phyloP scores from a whole-genome alignment of 2,329 filamentous ascomycete species.

The Neofusicoccum ribis region DNA sequence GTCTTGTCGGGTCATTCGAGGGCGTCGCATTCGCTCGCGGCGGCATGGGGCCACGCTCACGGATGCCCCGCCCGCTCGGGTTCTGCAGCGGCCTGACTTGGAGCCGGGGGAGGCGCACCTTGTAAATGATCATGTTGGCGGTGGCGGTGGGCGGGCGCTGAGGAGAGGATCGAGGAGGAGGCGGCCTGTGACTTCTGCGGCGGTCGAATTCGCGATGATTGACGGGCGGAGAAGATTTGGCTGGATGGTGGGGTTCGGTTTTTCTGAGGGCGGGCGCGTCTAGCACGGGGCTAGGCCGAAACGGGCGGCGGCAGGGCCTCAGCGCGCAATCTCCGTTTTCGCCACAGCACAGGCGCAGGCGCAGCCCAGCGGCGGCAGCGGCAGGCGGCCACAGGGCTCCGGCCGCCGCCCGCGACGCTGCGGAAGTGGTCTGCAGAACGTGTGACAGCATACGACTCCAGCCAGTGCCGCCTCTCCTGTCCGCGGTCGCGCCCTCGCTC shows the following conservation, averaged over 20 bases:
- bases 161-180: conserved; percentile 21
- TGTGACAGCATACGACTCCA: conserved; percentile 2
- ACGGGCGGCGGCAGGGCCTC: not conserved
- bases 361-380: too few species aligned
- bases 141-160: conserved; percentile 21
- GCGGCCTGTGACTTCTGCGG: conserved; percentile 6
- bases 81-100: conserved; percentile 29
- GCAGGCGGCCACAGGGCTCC: too few species aligned
- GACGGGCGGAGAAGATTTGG: conserved; percentile 18
- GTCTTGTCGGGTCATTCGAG: conserved; percentile 16
- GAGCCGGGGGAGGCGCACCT: conserved; percentile 44
- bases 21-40: conserved; percentile 2
- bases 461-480: conserved; percentile 15
- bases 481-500: conserved; percentile 30
- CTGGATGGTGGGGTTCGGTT: conserved; percentile 19
- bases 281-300: not conserved
- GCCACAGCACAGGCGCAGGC: not conserved
- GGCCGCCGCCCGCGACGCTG: not conserved
- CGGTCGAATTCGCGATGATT: conserved; percentile 17
- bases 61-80: not conserved
- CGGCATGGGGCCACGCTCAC: conserved; percentile 23
- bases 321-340: conserved; percentile 19
- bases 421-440: conserved; percentile 8
- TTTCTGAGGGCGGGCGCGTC: conserved; percentile 3
- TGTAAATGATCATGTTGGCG: conserved; percentile 59